Evolutionary conservation across 2,329 filamentous ascomycete species (phyloP).

Genomic region (Aspergillus brasiliensis): DNA sequence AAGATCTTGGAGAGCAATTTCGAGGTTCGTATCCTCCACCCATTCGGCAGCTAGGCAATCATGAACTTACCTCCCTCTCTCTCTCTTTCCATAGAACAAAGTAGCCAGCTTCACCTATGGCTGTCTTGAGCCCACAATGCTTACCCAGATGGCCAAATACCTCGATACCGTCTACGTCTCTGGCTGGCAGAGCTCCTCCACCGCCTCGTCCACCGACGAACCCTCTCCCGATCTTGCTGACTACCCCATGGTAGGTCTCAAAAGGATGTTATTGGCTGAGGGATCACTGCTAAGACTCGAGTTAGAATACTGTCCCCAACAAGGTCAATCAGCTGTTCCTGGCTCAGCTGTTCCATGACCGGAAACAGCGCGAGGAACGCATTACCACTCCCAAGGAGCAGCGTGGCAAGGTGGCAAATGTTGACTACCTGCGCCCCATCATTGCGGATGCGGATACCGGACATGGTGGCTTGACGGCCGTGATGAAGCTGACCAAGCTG

Average conservation of each 20-base stretch:
- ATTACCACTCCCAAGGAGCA: conserved; percentile 72
- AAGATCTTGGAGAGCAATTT: conserved; percentile 83
- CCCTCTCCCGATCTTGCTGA: conserved; percentile 97
- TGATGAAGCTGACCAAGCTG: conserved; percentile 99
- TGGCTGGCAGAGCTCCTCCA: conserved; percentile 97
- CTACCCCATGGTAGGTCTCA: conserved; percentile 75
- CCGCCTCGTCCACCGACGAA: conserved; percentile 91
- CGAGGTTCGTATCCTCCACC: conserved; percentile 57
- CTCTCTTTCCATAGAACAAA: conserved; percentile 68
- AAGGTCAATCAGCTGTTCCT: conserved; percentile 98
- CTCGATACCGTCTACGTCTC: conserved; percentile 98
- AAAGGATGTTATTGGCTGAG: background rate
- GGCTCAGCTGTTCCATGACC: conserved; percentile 98
- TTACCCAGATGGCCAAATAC: conserved; percentile 99
- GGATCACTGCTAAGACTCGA: background rate
- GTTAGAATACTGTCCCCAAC: conserved; percentile 91
- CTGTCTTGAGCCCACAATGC: conserved; percentile 95
- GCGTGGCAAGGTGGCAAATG: conserved; percentile 72
- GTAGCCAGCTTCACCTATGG: conserved; percentile 95
- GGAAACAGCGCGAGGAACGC: conserved; percentile 96
- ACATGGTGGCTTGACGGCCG: conserved; percentile 93
- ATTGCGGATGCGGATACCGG: conserved; percentile 97
- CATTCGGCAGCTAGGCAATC: background rate
- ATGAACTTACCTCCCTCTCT: background rate
- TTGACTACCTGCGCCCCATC: conserved; percentile 94